phyloP scores from a whole-genome alignment of 129 eudicot genomes.

The Flaveria robusta region DNA sequence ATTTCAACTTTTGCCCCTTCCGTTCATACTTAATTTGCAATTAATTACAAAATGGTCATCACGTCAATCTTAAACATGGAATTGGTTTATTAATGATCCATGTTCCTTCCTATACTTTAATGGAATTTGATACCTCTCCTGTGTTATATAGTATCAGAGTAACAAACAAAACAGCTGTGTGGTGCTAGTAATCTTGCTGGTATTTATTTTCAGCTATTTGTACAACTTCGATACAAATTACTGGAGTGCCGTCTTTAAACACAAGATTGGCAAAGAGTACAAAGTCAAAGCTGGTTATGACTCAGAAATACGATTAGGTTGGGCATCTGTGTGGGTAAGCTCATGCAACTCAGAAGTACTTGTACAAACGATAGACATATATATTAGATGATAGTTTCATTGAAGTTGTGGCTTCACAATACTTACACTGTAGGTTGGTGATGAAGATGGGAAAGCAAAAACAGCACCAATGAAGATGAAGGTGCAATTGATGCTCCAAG shows the following conservation, averaged over 20 bases:
- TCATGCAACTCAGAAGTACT: constrained; percentile 1
- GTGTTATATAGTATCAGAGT: not conserved
- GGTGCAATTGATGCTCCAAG: constrained; percentile 92
- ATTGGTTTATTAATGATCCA: no score
- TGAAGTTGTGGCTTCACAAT: not conserved
- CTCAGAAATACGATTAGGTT: constrained; percentile 77
- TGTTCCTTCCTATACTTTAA: no score
- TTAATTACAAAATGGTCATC: no score
- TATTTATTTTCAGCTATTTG: constrained; percentile 55
- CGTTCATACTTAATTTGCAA: no score
- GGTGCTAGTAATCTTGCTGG: constrained; percentile 19
- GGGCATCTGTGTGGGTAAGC: constrained; percentile 98
- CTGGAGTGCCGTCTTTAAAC: constrained; percentile 89
- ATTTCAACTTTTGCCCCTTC: no score
- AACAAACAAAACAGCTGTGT: not conserved
- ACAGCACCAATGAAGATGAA: constrained; percentile 90
- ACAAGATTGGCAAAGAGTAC: constrained; percentile 77
- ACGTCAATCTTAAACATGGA: no score
- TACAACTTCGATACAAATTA: constrained; percentile 73
- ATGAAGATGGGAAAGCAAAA: constrained; percentile 81
- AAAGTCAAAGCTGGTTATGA: constrained; percentile 96
- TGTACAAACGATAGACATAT: not conserved
- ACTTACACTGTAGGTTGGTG: constrained; percentile 65
- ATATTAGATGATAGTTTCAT: not conserved
- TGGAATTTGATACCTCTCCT: not conserved